phyloP scores from a whole-genome alignment of 441 rosid genomes.

The Arabidopsis hybrid region DNA sequence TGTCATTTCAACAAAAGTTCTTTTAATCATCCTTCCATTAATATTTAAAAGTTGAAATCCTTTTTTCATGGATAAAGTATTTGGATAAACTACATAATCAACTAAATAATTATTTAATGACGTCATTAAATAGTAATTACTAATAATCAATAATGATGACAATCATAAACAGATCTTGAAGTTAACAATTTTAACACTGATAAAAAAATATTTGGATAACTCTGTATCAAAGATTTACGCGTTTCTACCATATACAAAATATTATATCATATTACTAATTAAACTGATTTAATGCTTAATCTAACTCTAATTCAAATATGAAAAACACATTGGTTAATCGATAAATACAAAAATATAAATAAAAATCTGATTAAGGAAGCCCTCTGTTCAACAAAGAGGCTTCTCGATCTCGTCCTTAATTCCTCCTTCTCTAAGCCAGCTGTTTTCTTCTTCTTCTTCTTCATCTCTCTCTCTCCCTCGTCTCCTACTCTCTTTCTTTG shows the following conservation, averaged over 20 bases:
- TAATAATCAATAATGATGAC: neutral
- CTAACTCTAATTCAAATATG: too few relatives aligned
- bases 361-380: conserved; percentile 35
- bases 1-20: too few relatives aligned
- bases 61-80: neutral
- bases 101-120: neutral
- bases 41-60: too few relatives aligned
- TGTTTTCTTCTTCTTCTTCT: conserved; percentile 38
- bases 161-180: conserved; percentile 9
- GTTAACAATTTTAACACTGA: conserved; percentile 10
- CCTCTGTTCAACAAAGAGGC: conserved; percentile 30
- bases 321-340: neutral
- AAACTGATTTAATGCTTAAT: neutral
- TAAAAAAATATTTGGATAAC: neutral
- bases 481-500: conserved; percentile 26
- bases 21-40: too few relatives aligned
- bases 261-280: neutral
- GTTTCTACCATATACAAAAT: neutral
- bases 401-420: conserved; percentile 14
- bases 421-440: conserved; percentile 33
- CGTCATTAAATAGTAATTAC: neutral
- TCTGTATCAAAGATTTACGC: neutral
- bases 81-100: neutral
- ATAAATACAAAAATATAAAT: neutral
- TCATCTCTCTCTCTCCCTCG: conserved; percentile 8